Evolutionary conservation across 148 eudicot genomes (phyloP).

Genomic region (Arctostaphylos glauca): DNA sequence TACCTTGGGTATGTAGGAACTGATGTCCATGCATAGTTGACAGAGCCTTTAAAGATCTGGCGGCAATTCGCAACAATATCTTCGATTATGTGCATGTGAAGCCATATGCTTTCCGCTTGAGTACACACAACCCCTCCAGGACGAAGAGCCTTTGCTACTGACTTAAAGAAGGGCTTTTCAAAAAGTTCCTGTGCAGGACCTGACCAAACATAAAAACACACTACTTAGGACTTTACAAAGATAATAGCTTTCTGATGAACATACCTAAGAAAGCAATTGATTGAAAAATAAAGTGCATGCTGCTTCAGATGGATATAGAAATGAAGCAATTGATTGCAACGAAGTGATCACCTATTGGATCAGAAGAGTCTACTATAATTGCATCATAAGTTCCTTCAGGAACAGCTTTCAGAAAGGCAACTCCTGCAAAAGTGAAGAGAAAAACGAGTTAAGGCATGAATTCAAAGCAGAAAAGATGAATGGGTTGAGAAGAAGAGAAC

Average conservation of each 20-base stretch:
- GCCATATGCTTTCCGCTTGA: conserved; percentile 99
- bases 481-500: not conserved
- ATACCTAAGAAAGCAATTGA: not conserved
- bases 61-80: conserved; percentile 88
- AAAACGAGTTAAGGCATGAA: not conserved
- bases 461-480: not conserved
- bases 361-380: conserved; percentile 92
- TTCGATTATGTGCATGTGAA: conserved; percentile 98
- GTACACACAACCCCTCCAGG: conserved; percentile 98
- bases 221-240: not conserved
- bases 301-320: not conserved
- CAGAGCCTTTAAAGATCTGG: conserved; percentile 85
- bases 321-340: not conserved
- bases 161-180: conserved; percentile 87
- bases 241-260: not conserved
- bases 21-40: conserved; percentile 97
- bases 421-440: conserved; percentile 48
- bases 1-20: conserved; percentile 98
- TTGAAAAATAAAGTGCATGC: not conserved
- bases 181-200: conserved; percentile 97
- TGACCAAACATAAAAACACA: conserved; percentile 23
- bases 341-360: conserved; percentile 68
- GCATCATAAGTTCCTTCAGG: conserved; percentile 93
- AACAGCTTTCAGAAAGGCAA: conserved; percentile 79
- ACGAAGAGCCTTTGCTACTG: conserved; percentile 87